Evolutionary conservation across 192 early-diverging fungal species (phyloP), one percentile per base, ranked within the genome.

Genomic region (Linnemannia hyalina): DNA sequence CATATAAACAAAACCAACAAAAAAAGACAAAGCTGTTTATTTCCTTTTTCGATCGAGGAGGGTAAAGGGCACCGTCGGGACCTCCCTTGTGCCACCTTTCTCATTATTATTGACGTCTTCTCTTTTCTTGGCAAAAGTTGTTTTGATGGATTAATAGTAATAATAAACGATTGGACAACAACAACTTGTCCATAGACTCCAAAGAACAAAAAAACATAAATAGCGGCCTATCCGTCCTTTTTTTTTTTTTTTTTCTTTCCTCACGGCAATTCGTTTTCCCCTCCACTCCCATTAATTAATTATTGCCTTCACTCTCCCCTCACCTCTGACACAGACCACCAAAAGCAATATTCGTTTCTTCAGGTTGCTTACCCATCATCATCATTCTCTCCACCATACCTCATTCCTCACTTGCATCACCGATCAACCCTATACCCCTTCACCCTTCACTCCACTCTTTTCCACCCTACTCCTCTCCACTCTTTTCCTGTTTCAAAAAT

Each of bases 241-340:
- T 65, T 32, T 65, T 32, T 65, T 1, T 35, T 35, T 35, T 1
- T 35, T 35, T 35, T 35, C 35, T 60, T 26, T 60, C 8, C n/a
- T 60, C 55, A 26, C 55, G 55, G 55, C 55, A n/a, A 29, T 60
- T 60, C 23, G 8, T 60, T 65, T 88, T 82, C 40, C 40, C 55
- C 54, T 57, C 77, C 78, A 71, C 40, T 35, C 47, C 0, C 49
- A 52, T 18, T 52, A 20, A 52, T 18, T 52, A 20, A 2, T 52
- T 52, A 20, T 52, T 52, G 44, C 44, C 13, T 46, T 20, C 49
- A 18, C 44, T 46, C 44, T 15, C 10, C 44, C 13, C 11, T 46
- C 44, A 13, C 9, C 9, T 10, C 6, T 44, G 8, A 11, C 42
- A 11, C 9, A 44, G 11, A n/a, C n/a, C n/a, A n/a, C n/a, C n/a